Evolutionary conservation across 306 rosid genomes (phyloP), one percentile per base, ranked within the genome.

Genomic region (Vigna unguiculata): DNA sequence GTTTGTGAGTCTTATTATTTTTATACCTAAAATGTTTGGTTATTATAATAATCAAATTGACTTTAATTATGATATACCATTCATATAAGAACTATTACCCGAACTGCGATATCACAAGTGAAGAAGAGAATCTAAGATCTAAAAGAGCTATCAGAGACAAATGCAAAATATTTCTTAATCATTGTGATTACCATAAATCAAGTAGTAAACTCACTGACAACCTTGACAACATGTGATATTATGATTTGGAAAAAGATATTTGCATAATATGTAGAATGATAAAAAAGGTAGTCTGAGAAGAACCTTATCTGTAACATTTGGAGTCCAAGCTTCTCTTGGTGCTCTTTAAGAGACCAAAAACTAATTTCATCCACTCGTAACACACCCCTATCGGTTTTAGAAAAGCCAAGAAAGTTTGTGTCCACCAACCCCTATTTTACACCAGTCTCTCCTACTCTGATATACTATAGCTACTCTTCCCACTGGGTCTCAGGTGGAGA

Each of bases 341-440:
- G 83, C 65, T 61, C 78, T 85, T 71, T 24, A 78, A 90, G 78
- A 83, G 88, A 75, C 88, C 86, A 83, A 82, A 81, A 76, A 53
- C 84, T 16, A 80, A 21, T 91, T 84, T 89, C 96, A 87, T 86
- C 95, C 98, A 89, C 94, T 71, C 90, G 79, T 58, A 49, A n/a
- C 75, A 43, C 78, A 91, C 91, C 96, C 93, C 96, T 90, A 90
- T 95, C 97, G 77, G 64, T 81, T 85, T 73, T 73, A 82, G 83
- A 90, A 90, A 83, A 85, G 95, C 89, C 96, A 89, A 84, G 62
- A 72, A 19, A 49, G 32, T 48, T 15, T 49, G 13, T 69, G 76
- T 28, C 69, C 80, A 81, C 71, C 89, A 80, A 77, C 84, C 84
- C 75, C 78, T 83, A 71, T 67, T 68, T 75, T 70, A 74, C 83